Percentiles rank a stretch among this genome's conserved stretches.
These are phyloP conservation scores for Cutaneotrichosporon daszewskae DNA, from an alignment of 1,284 basidiomycete species.

Conservation along the genomic window DNA sequence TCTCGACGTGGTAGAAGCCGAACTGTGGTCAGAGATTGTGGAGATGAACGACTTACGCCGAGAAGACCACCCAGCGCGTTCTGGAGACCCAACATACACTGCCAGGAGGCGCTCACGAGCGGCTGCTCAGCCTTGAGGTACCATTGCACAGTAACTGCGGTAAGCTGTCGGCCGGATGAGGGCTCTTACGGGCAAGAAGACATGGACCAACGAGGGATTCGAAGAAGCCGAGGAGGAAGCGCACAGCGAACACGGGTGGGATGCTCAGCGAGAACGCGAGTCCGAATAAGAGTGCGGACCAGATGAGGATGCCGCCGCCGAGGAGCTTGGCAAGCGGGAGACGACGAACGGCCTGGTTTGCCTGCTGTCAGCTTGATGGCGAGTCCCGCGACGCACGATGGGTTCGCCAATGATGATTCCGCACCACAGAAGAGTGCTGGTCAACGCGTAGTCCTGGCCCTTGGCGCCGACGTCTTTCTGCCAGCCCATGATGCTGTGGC, in stretches of 20 bases:
- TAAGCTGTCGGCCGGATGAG: too few species aligned
- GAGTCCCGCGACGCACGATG: too few species aligned
- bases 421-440: slow-evolving; percentile 26
- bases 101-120: slow-evolving; percentile 5
- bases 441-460: slow-evolving; percentile 34
- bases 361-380: too few species aligned
- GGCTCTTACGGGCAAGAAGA: slow-evolving; percentile 16
- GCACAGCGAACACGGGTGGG: slow-evolving; percentile 53
- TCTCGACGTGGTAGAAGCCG: slow-evolving; percentile 1
- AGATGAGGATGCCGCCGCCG: slow-evolving; percentile 22
- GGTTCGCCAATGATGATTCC: slow-evolving; percentile 31
- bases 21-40: background rate
- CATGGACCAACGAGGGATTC: slow-evolving; percentile 13
- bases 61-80: slow-evolving; percentile 7
- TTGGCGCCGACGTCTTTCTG: slow-evolving; percentile 25
- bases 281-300: slow-evolving; percentile 51
- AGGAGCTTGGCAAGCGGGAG: slow-evolving; percentile 30
- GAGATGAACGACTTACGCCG: background rate
- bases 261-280: slow-evolving; percentile 63
- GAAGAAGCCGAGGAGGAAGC: slow-evolving; percentile 20
- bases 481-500: slow-evolving; percentile 45
- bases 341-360: slow-evolving; percentile 30
- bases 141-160: slow-evolving; percentile 29
- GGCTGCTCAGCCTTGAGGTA: slow-evolving; percentile 23
- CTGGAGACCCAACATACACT: slow-evolving; percentile 16